Conservation (phyloP, 306 rosid species). For the Quercus cerris region DNA sequence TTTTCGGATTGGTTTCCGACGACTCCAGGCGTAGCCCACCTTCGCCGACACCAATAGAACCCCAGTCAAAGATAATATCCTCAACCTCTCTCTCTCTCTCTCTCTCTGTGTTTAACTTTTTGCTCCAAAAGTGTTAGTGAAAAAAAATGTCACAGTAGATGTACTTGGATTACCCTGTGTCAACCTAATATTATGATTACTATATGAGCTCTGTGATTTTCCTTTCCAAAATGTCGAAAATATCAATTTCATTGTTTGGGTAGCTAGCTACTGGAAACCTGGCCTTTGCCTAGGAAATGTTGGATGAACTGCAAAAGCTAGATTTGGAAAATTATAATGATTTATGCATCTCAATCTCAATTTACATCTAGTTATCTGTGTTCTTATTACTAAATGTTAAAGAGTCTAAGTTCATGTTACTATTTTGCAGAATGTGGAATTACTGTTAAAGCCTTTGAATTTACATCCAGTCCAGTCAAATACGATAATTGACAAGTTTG, state of each 20-base stretch:
- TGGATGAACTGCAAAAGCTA: neutral
- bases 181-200: neutral
- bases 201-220: neutral
- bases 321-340: neutral
- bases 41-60: no score
- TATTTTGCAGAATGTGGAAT: constrained; percentile 56
- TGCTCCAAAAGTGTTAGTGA: neutral
- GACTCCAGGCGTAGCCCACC: no score
- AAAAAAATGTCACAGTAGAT: neutral
- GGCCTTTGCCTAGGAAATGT: neutral
- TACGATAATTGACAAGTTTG: constrained; percentile 76
- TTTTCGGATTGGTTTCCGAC: no score
- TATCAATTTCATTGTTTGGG: neutral
- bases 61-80: no score
- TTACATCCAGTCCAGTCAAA: constrained; percentile 45
- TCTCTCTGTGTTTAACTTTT: neutral
- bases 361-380: neutral
- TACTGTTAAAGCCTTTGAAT: constrained; percentile 54
- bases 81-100: neutral
- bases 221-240: neutral
- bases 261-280: neutral
- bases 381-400: neutral
- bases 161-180: neutral
- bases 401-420: neutral
- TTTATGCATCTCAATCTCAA: neutral